These are phyloP conservation scores for Dactylellina drechsleri DNA, from an alignment of 2,329 filamentous ascomycete species.

Conservation along the genomic window DNA sequence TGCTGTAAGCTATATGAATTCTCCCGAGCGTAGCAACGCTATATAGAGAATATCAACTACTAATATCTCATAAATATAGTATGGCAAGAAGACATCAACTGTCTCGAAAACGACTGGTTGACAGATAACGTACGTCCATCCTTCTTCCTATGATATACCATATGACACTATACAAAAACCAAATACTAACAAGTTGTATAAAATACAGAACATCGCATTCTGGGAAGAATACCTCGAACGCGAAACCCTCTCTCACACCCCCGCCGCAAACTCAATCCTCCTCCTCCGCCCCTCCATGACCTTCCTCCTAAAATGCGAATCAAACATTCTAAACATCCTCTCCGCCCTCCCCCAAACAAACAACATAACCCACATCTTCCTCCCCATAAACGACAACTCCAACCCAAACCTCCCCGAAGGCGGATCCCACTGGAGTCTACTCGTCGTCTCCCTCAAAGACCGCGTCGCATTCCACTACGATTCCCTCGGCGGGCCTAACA, in stretches of 20 bases:
- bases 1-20: slow-evolving; percentile 65
- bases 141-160: slow-evolving; percentile 25
- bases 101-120: slow-evolving; percentile 91
- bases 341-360: slow-evolving; percentile 78
- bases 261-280: slow-evolving; percentile 82
- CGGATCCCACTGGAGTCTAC: slow-evolving; percentile 92
- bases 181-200: slow-evolving; percentile 56
- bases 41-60: slow-evolving; percentile 56
- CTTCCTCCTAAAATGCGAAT: slow-evolving; percentile 64
- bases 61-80: slow-evolving; percentile 66
- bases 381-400: slow-evolving; percentile 90
- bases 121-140: slow-evolving; percentile 83
- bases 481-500: slow-evolving; percentile 80
- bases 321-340: slow-evolving; percentile 61
- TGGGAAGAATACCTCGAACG: slow-evolving; percentile 98
- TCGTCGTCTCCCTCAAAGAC: slow-evolving; percentile 88
- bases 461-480: slow-evolving; percentile 97
- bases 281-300: slow-evolving; percentile 93
- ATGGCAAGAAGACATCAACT: slow-evolving; percentile 87
- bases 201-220: slow-evolving; percentile 83
- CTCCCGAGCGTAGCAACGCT: slow-evolving; percentile 12
- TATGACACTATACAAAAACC: not conserved
- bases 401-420: slow-evolving; percentile 83
- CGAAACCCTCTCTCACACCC: slow-evolving; percentile 82
- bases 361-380: slow-evolving; percentile 86